Conservation (phyloP, 176 grass and related monocot species). For the Elaeis guineensis region DNA sequence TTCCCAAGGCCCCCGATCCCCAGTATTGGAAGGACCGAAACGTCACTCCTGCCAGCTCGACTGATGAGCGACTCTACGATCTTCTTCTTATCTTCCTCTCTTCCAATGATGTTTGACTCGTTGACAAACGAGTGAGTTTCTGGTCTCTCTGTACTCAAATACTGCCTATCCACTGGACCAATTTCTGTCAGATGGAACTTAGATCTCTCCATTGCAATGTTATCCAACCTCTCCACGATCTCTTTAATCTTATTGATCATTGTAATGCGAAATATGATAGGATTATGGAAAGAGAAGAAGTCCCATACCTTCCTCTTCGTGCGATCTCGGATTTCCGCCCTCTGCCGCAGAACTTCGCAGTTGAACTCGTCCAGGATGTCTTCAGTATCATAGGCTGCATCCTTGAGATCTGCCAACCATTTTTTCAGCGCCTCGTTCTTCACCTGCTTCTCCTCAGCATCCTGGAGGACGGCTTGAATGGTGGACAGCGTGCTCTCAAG, state of each 20-base stretch:
- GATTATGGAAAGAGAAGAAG: neutral
- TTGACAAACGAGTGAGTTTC: conserved; percentile 9
- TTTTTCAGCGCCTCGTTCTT: no score
- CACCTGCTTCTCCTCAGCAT: no score
- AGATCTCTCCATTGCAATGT: neutral
- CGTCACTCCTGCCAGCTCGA: neutral
- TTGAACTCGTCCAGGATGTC: conserved; percentile 34
- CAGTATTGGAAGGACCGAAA: conserved; percentile 24
- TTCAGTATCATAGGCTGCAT: conserved; percentile 21
- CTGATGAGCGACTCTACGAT: conserved; percentile 9
- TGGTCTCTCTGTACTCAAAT: no score
- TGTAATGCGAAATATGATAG: neutral
- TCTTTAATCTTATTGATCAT: neutral
- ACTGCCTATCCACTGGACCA: no score
- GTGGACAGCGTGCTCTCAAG: no score
- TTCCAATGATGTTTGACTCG: conserved; percentile 2
- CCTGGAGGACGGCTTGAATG: no score
- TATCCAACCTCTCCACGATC: neutral
- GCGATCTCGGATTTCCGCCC: neutral
- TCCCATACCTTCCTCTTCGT: neutral
- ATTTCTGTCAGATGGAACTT: conserved; percentile 3
- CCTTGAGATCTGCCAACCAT: conserved; percentile 4
- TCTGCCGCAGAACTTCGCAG: conserved; percentile 17
- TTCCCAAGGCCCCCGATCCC: conserved; percentile 48
- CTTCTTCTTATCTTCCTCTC: neutral